Evolutionary conservation across 148 eudicot species (phyloP).

Genomic region (Heliamphora exappendiculata): DNA sequence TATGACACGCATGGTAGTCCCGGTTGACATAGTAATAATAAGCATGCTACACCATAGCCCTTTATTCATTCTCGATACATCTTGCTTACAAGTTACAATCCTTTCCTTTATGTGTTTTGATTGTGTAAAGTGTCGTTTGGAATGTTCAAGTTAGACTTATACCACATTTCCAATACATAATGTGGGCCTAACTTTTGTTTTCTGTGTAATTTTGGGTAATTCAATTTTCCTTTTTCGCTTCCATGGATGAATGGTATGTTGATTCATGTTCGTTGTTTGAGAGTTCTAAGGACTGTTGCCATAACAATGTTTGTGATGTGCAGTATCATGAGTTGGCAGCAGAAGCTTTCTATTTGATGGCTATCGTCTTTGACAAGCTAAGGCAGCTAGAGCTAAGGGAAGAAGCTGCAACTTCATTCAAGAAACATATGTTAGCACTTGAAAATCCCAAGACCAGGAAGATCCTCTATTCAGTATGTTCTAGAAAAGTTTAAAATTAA

Average conservation of each 20-base stretch:
- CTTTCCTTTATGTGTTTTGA: neutral
- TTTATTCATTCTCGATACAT: neutral
- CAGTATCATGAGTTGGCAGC: constrained; percentile 90
- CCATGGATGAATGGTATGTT: too few relatives aligned
- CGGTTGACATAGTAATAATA: neutral
- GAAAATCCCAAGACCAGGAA: constrained; percentile 44
- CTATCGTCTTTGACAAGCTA: constrained; percentile 59
- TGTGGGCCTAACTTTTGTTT: neutral
- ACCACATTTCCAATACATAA: neutral
- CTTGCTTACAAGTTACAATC: neutral
- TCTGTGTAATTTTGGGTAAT: neutral
- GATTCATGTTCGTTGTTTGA: neutral
- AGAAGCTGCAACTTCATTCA: constrained; percentile 64
- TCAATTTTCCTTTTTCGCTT: neutral
- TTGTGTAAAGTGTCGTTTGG: neutral
- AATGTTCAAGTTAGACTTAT: neutral
- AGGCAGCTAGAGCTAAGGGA: constrained; percentile 61
- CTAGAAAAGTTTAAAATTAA: too few relatives aligned
- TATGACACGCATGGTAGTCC: neutral
- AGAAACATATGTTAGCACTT: constrained; percentile 49
- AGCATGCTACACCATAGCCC: neutral
- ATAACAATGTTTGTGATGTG: constrained; percentile 13
- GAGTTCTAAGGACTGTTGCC: neutral
- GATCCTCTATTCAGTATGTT: constrained; percentile 21
- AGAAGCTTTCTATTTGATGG: constrained; percentile 85